phyloP scores from a whole-genome alignment of 768 basidiomycete genomes.

The Omphalotus guepiniiformis region DNA sequence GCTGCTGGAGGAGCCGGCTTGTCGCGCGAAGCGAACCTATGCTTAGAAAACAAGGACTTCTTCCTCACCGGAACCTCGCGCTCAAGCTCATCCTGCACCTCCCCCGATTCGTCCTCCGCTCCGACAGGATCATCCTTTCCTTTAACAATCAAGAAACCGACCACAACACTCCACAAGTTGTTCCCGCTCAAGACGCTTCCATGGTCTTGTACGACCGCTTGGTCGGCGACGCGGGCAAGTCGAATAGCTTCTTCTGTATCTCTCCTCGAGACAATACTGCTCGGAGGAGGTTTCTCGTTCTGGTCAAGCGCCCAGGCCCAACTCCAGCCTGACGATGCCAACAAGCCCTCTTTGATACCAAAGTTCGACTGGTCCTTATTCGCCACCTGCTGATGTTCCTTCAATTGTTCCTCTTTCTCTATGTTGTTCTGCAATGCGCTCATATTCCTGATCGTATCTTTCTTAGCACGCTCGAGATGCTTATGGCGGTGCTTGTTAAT shows the following conservation, averaged over 20 bases:
- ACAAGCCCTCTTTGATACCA: constrained; percentile 31
- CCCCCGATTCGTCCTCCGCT: too few species aligned
- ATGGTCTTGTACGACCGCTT: constrained; percentile 55
- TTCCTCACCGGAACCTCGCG: too few species aligned
- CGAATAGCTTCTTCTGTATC: constrained; percentile 79
- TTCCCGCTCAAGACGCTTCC: constrained; percentile 54
- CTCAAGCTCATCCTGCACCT: too few species aligned
- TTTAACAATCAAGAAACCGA: constrained; percentile 68
- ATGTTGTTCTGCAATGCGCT: constrained; percentile 36
- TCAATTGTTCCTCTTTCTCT: constrained; percentile 23
- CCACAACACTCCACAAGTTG: constrained; percentile 64
- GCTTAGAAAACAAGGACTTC: too few species aligned
- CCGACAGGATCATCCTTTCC: too few species aligned
- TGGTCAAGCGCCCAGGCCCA: constrained; percentile 87
- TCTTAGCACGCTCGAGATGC: constrained; percentile 59
- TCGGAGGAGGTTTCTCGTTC: constrained; percentile 82
- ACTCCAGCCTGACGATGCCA: constrained; percentile 53
- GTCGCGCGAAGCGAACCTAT: too few species aligned
- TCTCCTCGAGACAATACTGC: constrained; percentile 84
- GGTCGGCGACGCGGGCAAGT: constrained; percentile 72
- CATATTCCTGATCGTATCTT: constrained; percentile 56
- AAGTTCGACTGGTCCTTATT: not conserved
- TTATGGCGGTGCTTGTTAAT: constrained; percentile 67
- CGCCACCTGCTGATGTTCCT: constrained; percentile 1
- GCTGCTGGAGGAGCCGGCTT: too few species aligned